Base-by-base conservation (phyloP, 2,329 filamentous ascomycete genomes). In the Colletotrichum viniferum region DNA sequence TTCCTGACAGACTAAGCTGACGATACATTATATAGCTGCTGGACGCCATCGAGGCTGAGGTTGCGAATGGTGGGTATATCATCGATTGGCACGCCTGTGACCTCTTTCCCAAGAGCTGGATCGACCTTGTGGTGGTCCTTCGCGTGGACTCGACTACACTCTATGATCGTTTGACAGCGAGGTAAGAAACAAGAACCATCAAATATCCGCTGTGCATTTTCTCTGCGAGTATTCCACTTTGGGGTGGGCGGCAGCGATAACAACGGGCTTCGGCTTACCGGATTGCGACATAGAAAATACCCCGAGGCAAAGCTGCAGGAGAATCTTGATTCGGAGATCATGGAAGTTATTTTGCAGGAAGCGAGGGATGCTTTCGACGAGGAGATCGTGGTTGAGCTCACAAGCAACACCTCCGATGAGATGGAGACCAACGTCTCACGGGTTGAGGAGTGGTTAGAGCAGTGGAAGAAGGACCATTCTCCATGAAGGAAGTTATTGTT, bases 41-140 rank as follows among this genome's bases (percentile, higher is more conserved):
- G 26, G 97, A 99, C 83, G 92, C 94, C 63, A 94, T 99, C 73
- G 97, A 98, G 86, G 91, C 94, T 72, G 93, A 97, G 76, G 90
- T 95, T 52, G 90, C 93, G 77, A 86, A 90, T 24, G 96, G 96
- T 73, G 97, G 97, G 24, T 95, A 92, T 84, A 92, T 99, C 79
- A 94, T 99, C 81, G 97, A 99, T 86, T 99, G 97, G 96, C 97
- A 99, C 85, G 96, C 96, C 3, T 98, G 96, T 86, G 97, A 98
- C 81, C 86, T 98, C 26, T 98, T 98, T 82, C 97, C 97, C 3
- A 93, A 94, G 82, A 94, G 94, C 81, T 97, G 96, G 95, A 94
- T 99, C 81, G 97, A 99, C 83, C 90, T 99, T 4, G 96, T 99
- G 1, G 94, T 98, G 7, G 97, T 99, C 71, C 85, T 99, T 77